Evolutionary conservation across 371 early-diverging fungal species (phyloP).

Genomic region (Rhizopus delemar): DNA sequence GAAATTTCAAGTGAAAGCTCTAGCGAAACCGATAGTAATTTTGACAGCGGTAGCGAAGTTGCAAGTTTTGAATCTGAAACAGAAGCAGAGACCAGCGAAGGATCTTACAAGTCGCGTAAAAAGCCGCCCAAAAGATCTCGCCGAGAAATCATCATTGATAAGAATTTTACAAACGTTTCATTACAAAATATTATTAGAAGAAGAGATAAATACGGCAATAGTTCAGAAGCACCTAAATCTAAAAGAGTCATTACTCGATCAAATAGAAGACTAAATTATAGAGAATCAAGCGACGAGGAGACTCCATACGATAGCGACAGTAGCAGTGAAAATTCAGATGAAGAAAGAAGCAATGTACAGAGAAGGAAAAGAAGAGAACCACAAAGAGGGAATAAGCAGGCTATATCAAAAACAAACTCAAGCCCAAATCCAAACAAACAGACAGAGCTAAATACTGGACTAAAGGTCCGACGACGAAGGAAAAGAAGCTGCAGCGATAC

Average conservation of each 20-base stretch:
- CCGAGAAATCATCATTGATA: background rate
- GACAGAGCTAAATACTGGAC: background rate
- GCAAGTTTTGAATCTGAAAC: slow-evolving; percentile 1
- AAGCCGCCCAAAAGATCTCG: background rate
- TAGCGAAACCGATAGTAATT: background rate
- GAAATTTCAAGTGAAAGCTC: background rate
- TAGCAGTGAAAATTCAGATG: background rate
- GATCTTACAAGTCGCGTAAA: background rate
- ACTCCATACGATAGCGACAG: background rate
- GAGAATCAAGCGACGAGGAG: background rate
- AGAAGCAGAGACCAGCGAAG: background rate
- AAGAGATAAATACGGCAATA: background rate
- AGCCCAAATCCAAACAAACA: background rate
- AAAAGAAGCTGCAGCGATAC: no score
- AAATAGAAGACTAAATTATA: background rate
- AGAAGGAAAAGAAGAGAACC: background rate
- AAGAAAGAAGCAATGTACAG: background rate
- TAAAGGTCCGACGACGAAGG: no score
- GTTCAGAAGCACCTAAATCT: background rate
- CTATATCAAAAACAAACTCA: background rate
- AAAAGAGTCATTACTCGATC: background rate
- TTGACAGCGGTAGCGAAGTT: background rate
- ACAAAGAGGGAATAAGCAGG: background rate
- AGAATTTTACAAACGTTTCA: background rate
- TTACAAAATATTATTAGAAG: slow-evolving; percentile 1